These are phyloP conservation scores for Zelonia costaricensis DNA, from an alignment of 208 protist genomes.

Conservation along the genomic window DNA sequence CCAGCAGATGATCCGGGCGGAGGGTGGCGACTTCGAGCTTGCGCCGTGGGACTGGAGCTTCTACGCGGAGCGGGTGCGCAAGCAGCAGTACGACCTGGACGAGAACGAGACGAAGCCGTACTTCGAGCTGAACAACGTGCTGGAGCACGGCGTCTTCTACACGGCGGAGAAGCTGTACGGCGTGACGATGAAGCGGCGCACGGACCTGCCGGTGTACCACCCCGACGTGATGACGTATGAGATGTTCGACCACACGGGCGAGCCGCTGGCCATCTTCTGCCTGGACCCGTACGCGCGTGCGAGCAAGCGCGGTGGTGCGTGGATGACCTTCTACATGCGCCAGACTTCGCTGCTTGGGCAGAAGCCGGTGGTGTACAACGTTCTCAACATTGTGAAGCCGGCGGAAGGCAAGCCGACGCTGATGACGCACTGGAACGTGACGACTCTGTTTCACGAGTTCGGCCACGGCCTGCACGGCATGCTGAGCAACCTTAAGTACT, in stretches of 20 bases:
- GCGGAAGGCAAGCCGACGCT: slow-evolving; percentile 46
- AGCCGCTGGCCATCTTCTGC: slow-evolving; percentile 41
- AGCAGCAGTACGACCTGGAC: slow-evolving; percentile 46
- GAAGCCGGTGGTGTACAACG: slow-evolving; percentile 44
- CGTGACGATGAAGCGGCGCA: slow-evolving; percentile 40
- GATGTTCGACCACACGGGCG: slow-evolving; percentile 33
- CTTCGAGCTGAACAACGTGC: slow-evolving; percentile 56
- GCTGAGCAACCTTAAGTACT: slow-evolving; percentile 41
- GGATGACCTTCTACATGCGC: slow-evolving; percentile 57
- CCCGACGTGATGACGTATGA: slow-evolving; percentile 41
- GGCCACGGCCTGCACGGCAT: slow-evolving; percentile 82
- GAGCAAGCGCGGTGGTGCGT: slow-evolving; percentile 54
- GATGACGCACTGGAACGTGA: slow-evolving; percentile 50
- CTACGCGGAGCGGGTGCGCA: slow-evolving; percentile 51
- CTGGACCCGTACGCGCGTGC: slow-evolving; percentile 49
- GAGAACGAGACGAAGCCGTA: slow-evolving; percentile 50
- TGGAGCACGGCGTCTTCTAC: slow-evolving; percentile 57
- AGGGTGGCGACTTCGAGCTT: slow-evolving; percentile 36
- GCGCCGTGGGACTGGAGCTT: slow-evolving; percentile 57
- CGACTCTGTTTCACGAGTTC: slow-evolving; percentile 73
- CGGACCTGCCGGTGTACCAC: slow-evolving; percentile 53
- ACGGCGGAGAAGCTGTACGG: slow-evolving; percentile 59
- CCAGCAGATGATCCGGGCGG: slow-evolving; percentile 19
- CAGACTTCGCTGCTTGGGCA: slow-evolving; percentile 34
- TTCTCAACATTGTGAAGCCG: slow-evolving; percentile 61